Evolutionary conservation across 306 rosid species (phyloP), one percentile per base, ranked within the genome.

Genomic region (Aeschynomene evenia): DNA sequence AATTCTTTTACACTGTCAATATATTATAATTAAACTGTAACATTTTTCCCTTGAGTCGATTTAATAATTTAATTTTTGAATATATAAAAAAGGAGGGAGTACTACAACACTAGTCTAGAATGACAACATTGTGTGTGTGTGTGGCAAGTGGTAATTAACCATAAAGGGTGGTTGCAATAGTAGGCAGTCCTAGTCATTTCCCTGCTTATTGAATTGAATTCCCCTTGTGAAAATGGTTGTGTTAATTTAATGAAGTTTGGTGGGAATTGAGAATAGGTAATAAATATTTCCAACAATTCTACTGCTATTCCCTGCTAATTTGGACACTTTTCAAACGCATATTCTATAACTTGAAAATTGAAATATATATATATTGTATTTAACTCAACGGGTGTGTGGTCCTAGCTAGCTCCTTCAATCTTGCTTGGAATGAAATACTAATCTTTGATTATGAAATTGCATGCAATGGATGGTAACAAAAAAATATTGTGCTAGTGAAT

Each of bases 361-460:
- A n/a, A n/a, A n/a, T n/a, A n/a, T n/a, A n/a, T n/a, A n/a, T n/a
- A n/a, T n/a, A n/a, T n/a, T n/a, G n/a, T n/a, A n/a, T n/a, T n/a
- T n/a, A n/a, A n/a, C n/a, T n/a, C n/a, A 36, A 37, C 55, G 93
- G 82, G 96, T 94, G 45, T 55, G 93, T 82, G 96, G 96, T 90
- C 94, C 94, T n/a, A n/a, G n/a, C n/a, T n/a, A n/a, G n/a, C n/a
- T n/a, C n/a, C n/a, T n/a, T 75, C 2, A 45, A 76, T 80, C 80
- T 84, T 80, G 68, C 81, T 82, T 66, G 82, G 77, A 78, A 75
- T 61, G 77, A 82, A 87, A 90, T 84, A 85, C 85, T 87, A n/a
- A n/a, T n/a, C n/a, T 87, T 85, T 78, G 92, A 84, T 28, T 84
- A 72, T 46, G 94, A 87, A 80, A 82, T 80, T 83, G 84, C 87